Base-by-base conservation (phyloP, 2,329 filamentous ascomycete species). In the Venturia nashicola region DNA sequence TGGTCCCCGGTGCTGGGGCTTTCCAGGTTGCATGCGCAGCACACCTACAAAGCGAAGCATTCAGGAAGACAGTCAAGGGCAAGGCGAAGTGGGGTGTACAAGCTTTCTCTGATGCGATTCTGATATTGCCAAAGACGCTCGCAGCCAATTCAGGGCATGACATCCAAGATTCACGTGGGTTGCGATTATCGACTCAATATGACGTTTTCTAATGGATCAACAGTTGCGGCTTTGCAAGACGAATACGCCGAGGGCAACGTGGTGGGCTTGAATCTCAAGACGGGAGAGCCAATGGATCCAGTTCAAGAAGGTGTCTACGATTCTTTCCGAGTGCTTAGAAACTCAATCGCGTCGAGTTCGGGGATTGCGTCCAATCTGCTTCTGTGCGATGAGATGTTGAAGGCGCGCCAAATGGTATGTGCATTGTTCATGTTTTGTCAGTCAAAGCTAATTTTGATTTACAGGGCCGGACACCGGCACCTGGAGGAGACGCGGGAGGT, bases 11-110 rank as follows among this genome's bases (percentile, higher is more conserved):
- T 65, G 94, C 86, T 65, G 94, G 94, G 70, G 90, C 94, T 61
- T 99, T 96, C 85, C 94, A 99, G 77, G 87, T 99, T 57, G 92
- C 94, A 40, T 96, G 90, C 70, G 91, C 92, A 32, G 83, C 86
- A 59, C 91, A 96, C 76, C 82, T 99, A 67, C 89, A 88, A 74
- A 91, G 91, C 68, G 91, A 96, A 71, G 84, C 83, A 20, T 96
- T 97, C 79, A 82, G 83, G 70, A 95, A 91, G 80, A 88, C 88
- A 39, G 89, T 97, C 73, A 99, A 97, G 83, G 94, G 94, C 71
- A 99, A 99, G 82, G 90, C 93, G 48, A 96, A 96, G 80, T 97
- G 86, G 83, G 94, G 94, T 74, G 92, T 99, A 8, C 85, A 88
- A 69, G 94, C 94, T 8, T 99, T 99, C 75, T 90, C 94, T 8